A percentile compares a stretch with the other conserved stretches of the same genome.
phyloP scores from a whole-genome alignment of 805 yeast genomes.

The Myxozyma kluyveri region DNA sequence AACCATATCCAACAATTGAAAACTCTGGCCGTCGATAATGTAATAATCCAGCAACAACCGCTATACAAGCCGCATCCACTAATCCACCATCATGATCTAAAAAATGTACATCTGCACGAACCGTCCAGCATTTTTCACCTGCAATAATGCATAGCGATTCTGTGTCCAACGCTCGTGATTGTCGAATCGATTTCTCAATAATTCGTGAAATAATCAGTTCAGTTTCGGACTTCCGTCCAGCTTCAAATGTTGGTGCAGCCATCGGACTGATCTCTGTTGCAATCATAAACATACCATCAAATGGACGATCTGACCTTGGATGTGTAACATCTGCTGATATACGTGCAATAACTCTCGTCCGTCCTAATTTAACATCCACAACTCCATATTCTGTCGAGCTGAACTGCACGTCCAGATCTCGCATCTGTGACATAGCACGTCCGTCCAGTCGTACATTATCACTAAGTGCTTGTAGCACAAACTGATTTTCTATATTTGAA shows the following conservation, averaged over 20 bases:
- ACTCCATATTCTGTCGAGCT: slow-evolving; percentile 70
- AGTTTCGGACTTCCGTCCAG: slow-evolving; percentile 64
- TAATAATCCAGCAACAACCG: slow-evolving; percentile 78
- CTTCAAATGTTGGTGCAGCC: slow-evolving; percentile 84
- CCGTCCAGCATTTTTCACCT: slow-evolving; percentile 86
- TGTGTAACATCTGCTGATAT: slow-evolving; percentile 71
- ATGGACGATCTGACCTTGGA: slow-evolving; percentile 89
- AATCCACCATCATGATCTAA: slow-evolving; percentile 90
- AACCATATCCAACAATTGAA: slow-evolving; percentile 48
- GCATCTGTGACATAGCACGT: slow-evolving; percentile 58
- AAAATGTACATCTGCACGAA: slow-evolving; percentile 86
- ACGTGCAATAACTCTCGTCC: slow-evolving; percentile 65
- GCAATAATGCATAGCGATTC: slow-evolving; percentile 89
- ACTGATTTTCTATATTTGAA: slow-evolving; percentile 61
- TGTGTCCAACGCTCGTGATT: slow-evolving; percentile 86
- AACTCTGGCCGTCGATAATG: slow-evolving; percentile 85
- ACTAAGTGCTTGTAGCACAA: slow-evolving; percentile 61
- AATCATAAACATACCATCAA: slow-evolving; percentile 84
- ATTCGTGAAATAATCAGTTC: slow-evolving; percentile 78
- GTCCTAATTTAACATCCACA: slow-evolving; percentile 74
- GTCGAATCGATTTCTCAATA: slow-evolving; percentile 85
- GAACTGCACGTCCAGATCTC: slow-evolving; percentile 62
- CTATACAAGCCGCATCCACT: slow-evolving; percentile 85
- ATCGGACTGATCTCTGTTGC: slow-evolving; percentile 84
- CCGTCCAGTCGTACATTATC: slow-evolving; percentile 67